Percentiles rank a stretch among this genome's conserved stretches.
These are phyloP conservation scores for Austroboletus novae-zelandiae DNA, from an alignment of 1,284 basidiomycete species.

Conservation along the genomic window DNA sequence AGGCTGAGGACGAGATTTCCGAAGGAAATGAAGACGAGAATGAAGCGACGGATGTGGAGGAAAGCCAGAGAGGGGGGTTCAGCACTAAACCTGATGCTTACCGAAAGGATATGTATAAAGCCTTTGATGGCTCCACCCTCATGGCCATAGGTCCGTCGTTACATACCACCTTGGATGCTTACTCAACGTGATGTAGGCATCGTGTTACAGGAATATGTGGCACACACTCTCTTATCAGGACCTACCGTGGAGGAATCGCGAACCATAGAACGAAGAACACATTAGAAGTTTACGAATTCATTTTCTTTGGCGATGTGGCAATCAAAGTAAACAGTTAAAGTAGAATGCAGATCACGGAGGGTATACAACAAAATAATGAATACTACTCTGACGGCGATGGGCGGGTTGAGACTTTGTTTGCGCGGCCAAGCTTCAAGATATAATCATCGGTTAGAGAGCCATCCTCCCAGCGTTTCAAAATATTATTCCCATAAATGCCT, in stretches of 20 bases:
- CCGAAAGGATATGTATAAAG: constrained; percentile 66
- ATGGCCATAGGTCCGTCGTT: constrained; percentile 58
- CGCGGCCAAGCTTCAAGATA: constrained; percentile 35
- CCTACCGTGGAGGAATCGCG: background rate
- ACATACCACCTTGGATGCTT: background rate
- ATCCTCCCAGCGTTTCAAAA: constrained; percentile 75
- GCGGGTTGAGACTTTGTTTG: constrained; percentile 17
- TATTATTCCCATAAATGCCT: constrained; percentile 65
- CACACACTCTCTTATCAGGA: constrained; percentile 21
- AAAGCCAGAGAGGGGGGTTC: constrained; percentile 8
- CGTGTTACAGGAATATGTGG: constrained; percentile 64
- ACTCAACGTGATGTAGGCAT: constrained; percentile 46
- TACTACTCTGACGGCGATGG: background rate
- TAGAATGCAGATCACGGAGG: background rate
- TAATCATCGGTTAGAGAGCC: constrained; percentile 58
- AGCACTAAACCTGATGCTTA: constrained; percentile 18
- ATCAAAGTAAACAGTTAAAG: background rate
- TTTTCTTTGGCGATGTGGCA: background rate
- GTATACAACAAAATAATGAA: background rate
- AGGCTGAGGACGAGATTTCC: constrained; percentile 19
- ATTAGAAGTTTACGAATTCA: background rate
- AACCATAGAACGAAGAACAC: constrained; percentile 13
- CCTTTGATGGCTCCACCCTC: constrained; percentile 68
- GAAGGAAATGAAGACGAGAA: constrained; percentile 26
- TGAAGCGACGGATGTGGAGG: constrained; percentile 10